Evolutionary conservation across 2,329 filamentous ascomycete genomes (phyloP).

Genomic region (Aspergillus hortae): DNA sequence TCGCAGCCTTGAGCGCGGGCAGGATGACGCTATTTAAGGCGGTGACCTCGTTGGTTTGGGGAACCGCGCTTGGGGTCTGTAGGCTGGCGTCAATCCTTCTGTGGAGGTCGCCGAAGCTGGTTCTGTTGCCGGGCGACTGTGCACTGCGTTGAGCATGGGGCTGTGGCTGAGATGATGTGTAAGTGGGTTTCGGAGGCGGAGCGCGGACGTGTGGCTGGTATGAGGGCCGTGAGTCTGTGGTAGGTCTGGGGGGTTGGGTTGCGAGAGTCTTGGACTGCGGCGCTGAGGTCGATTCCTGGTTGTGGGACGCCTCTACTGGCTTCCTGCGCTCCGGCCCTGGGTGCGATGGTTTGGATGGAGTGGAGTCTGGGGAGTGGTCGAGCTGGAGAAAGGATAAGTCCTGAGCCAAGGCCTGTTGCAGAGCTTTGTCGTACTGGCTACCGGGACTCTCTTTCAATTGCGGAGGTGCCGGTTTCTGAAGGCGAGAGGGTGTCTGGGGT

Average conservation of each 20-base stretch:
- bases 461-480: conserved; percentile 38
- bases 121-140: conserved; percentile 5
- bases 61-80: conserved; percentile 15
- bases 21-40: conserved; percentile 88
- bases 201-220: conserved; percentile 16
- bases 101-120: conserved; percentile 8
- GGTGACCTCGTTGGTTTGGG: conserved; percentile 63
- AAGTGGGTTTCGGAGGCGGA: conserved; percentile 52
- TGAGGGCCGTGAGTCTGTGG: conserved; percentile 8
- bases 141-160: conserved; percentile 8
- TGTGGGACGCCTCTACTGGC: conserved; percentile 29
- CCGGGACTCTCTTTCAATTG: conserved; percentile 34
- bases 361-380: conserved; percentile 22
- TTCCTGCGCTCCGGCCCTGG: conserved; percentile 14
- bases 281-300: conserved; percentile 23
- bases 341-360: conserved; percentile 11
- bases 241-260: conserved; percentile 10
- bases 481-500: conserved; percentile 47
- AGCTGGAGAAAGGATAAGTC: conserved; percentile 41
- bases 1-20: conserved; percentile 84
- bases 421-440: conserved; percentile 39
- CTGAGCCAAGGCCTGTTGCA: conserved; percentile 40
- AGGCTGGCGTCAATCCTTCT: conserved; percentile 9
- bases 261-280: conserved; percentile 17
- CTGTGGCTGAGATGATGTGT: conserved; percentile 45